Base-by-base conservation (phyloP, 169 alveolate species). In the Eimeria praecox region DNA sequence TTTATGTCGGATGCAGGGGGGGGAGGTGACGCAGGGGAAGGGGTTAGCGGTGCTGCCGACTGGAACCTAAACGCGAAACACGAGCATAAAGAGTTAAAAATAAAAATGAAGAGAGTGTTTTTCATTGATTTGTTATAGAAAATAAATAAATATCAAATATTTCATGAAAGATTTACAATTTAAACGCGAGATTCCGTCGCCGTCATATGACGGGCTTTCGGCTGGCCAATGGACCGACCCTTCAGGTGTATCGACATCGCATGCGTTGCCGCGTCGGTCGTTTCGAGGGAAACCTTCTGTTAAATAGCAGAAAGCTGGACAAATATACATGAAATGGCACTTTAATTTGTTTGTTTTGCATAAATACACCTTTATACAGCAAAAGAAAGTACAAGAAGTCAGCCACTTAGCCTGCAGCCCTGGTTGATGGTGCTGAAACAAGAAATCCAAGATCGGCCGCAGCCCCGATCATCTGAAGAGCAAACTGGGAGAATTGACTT, bases 31-130 rank as follows among this genome's bases (percentile, higher is more conserved):
- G 87, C 62, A 16, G 87, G 1, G 59, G 87, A 1, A 0, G 87
- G 64, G 64, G 87, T 77, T 14, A 77, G 87, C 12, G 62, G 87
- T 22, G 87, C 64, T 44, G 87, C 87, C 87, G 87, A 77, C 87
- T 77, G 87, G 18, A 77, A 77, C 59, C 87, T 56, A 27, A 77
- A 77, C 1, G 87, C 54, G 16, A 22, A 38, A 40, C 64, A 38
- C 49, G 59, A 24, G 87, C 52, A 24, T 6, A 40, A 44, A 44
- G 16, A 77, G 59, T 8, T 24, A 0, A 12, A 77, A 35, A 73
- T 9, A 16, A 42, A 42, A 40, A 77, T 2, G 24, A 77, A 38
- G 22, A 44, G 33, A 59, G 42, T 20, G 40, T 20, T 24, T 22
- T 42, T 38, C 87, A 77, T 77, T 77, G 87, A n/a, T 0, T 66